Conservation (phyloP, 331 rosid genomes). For the Acacia pycnantha region DNA sequence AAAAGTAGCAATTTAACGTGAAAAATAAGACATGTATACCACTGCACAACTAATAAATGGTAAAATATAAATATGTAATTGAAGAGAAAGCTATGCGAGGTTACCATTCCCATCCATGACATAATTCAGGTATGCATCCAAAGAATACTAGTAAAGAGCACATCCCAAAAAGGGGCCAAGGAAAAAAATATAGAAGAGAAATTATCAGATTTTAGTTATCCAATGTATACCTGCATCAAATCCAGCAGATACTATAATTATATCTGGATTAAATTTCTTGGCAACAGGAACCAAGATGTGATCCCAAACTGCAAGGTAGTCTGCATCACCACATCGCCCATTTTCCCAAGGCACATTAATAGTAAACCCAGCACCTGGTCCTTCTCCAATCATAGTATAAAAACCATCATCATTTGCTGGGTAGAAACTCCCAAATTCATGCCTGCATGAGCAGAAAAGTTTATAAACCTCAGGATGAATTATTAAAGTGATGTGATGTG, state of each 20-base stretch:
- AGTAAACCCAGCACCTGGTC: slow-evolving; percentile 82
- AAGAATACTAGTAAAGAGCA: background rate
- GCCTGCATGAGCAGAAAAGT: slow-evolving; percentile 54
- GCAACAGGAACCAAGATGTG: slow-evolving; percentile 88
- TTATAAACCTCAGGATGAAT: slow-evolving; percentile 24
- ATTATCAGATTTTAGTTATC: background rate
- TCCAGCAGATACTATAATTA: slow-evolving; percentile 89
- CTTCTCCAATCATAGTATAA: slow-evolving; percentile 80
- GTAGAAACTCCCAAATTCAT: slow-evolving; percentile 84
- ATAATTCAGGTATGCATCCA: background rate
- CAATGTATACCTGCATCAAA: slow-evolving; percentile 84
- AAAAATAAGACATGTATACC: background rate
- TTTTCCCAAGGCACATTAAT: slow-evolving; percentile 99
- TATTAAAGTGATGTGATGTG: slow-evolving; percentile 13
- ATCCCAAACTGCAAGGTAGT: slow-evolving; percentile 94
- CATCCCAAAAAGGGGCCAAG: background rate
- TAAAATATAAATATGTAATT: background rate
- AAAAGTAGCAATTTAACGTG: background rate
- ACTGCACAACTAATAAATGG: background rate
- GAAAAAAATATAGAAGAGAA: background rate
- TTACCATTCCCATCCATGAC: slow-evolving; percentile 12
- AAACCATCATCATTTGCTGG: slow-evolving; percentile 72
- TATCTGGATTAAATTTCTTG: slow-evolving; percentile 78
- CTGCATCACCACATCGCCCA: slow-evolving; percentile 87
- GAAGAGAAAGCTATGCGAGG: background rate